Percentiles rank a stretch among this genome's conserved stretches.
These are phyloP conservation scores for Phytophthora aleatoria DNA, from an alignment of 352 stramenopile species.

Conservation along the genomic window DNA sequence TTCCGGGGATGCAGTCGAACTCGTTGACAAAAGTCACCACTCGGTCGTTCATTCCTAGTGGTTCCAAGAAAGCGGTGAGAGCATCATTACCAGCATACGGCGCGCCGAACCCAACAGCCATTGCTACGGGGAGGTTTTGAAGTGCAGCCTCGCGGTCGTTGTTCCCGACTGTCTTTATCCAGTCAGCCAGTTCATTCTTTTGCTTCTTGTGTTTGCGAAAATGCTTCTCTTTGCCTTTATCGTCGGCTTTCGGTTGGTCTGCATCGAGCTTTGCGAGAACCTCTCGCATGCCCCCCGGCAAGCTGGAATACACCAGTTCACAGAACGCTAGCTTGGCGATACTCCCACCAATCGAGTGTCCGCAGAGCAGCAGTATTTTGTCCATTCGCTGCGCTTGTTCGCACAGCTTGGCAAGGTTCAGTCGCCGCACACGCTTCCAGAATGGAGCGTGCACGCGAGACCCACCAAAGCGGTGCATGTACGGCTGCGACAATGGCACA, in stretches of 20 bases:
- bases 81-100: conserved; percentile 66
- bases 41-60: conserved; percentile 47
- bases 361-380: conserved; percentile 76
- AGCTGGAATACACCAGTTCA: conserved; percentile 66
- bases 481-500: conserved; percentile 65
- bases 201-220: conserved; percentile 30
- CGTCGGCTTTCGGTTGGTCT: conserved; percentile 40
- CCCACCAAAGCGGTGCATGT: conserved; percentile 72
- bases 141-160: conserved; percentile 22
- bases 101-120: conserved; percentile 73
- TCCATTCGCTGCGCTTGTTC: conserved; percentile 35
- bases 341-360: conserved; percentile 79
- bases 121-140: conserved; percentile 40
- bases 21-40: conserved; percentile 86
- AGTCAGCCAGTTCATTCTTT: conserved; percentile 21
- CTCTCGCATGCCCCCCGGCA: conserved; percentile 44
- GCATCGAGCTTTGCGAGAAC: conserved; percentile 57
- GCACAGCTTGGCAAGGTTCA: conserved; percentile 55
- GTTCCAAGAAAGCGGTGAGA: conserved; percentile 52
- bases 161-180: conserved; percentile 24
- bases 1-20: conserved; percentile 80
- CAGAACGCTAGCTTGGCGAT: conserved; percentile 77
- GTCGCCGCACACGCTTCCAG: conserved; percentile 64
- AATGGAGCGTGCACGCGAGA: conserved; percentile 76
- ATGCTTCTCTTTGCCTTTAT: conserved; percentile 33